phyloP scores from a whole-genome alignment of 345 rosid genomes.

The Draba incana region DNA sequence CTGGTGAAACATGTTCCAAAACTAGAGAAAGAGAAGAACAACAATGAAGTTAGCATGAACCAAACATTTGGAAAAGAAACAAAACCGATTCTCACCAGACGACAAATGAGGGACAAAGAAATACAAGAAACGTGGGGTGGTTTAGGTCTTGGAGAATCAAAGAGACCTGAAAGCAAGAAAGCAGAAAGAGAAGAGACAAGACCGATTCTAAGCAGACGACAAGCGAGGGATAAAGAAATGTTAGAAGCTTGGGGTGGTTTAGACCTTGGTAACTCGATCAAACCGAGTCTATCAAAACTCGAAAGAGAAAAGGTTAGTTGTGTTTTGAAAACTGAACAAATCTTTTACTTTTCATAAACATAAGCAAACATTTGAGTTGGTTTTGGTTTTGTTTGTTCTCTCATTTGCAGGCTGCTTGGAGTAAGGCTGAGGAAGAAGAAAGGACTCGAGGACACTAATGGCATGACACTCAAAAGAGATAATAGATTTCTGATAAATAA shows the following conservation, averaged over 20 bases:
- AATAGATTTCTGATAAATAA: neutral
- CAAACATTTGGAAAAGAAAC: slow-evolving; percentile 40
- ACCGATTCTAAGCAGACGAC: slow-evolving; percentile 48
- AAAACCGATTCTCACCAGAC: slow-evolving; percentile 32
- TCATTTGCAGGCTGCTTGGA: slow-evolving; percentile 76
- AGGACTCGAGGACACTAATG: slow-evolving; percentile 45
- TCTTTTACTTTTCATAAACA: neutral
- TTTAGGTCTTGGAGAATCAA: slow-evolving; percentile 69
- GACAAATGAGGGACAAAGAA: slow-evolving; percentile 73
- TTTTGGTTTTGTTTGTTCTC: slow-evolving; percentile 13
- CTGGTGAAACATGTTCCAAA: slow-evolving; percentile 77
- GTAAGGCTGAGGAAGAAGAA: slow-evolving; percentile 86
- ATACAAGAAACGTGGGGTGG: slow-evolving; percentile 90
- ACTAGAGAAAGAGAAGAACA: slow-evolving; percentile 57
- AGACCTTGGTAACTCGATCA: slow-evolving; percentile 73
- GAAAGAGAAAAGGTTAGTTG: slow-evolving; percentile 78
- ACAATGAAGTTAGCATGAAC: slow-evolving; percentile 37
- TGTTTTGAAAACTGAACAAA: slow-evolving; percentile 3
- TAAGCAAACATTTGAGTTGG: slow-evolving; percentile 11
- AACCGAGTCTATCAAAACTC: slow-evolving; percentile 72
- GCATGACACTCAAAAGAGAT: neutral
- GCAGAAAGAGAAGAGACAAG: slow-evolving; percentile 39
- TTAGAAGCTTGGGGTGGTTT: slow-evolving; percentile 91
- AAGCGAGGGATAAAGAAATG: slow-evolving; percentile 78
- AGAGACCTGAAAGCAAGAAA: slow-evolving; percentile 71